Conservation (phyloP, 257 asterid species). For the Handroanthus guayacan region DNA sequence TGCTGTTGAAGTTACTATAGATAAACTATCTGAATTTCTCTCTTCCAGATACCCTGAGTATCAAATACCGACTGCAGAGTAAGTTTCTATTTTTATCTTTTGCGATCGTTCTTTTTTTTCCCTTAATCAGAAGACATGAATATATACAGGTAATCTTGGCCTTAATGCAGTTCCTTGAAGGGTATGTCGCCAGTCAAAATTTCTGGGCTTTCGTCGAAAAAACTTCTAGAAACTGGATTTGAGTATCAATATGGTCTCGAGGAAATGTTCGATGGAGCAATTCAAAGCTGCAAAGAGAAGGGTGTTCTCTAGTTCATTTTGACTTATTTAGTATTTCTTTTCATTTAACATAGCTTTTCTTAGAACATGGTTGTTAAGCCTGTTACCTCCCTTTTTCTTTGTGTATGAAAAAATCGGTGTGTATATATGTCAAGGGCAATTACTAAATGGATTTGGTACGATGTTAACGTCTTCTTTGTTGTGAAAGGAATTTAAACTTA, state of each 20-base stretch:
- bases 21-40: conserved; percentile 43
- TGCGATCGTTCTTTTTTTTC: not conserved
- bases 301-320: conserved; percentile 38
- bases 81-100: conserved; percentile 19
- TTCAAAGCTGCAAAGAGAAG: conserved; percentile 49
- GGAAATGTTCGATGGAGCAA: conserved; percentile 56
- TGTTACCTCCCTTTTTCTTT: too few species aligned
- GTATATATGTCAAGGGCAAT: too few species aligned
- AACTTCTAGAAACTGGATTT: conserved; percentile 55
- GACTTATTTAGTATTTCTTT: not conserved
- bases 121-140: not conserved
- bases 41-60: conserved; percentile 50
- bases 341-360: too few species aligned
- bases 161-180: conserved; percentile 38
- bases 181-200: conserved; percentile 29
- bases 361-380: too few species aligned
- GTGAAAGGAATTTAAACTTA: too few species aligned
- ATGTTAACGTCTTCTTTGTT: too few species aligned
- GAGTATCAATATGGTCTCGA: conserved; percentile 48
- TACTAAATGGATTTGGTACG: too few species aligned
- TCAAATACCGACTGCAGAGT: conserved; percentile 46
- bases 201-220: conserved; percentile 44
- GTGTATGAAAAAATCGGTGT: too few species aligned
- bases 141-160: not conserved
- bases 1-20: conserved; percentile 40